Conservation (phyloP, 2,329 filamentous ascomycete genomes). For the Pseudopyricularia javanii region DNA sequence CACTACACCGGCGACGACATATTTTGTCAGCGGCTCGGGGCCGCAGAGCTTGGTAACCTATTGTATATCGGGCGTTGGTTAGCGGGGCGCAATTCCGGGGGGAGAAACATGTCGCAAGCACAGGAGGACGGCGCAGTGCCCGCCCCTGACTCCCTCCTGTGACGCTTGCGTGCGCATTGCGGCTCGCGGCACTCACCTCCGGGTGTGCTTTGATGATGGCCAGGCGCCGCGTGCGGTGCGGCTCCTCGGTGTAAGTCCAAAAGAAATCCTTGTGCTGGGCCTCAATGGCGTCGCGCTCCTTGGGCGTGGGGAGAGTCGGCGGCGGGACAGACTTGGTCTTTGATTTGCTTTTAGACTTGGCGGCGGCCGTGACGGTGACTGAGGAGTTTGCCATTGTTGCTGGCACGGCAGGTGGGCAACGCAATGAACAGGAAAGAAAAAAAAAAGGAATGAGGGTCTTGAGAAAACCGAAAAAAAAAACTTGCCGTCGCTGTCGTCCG, state of each 20-base stretch:
- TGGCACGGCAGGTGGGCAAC: not conserved
- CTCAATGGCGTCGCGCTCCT: conserved; percentile 17
- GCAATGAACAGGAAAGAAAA: not conserved
- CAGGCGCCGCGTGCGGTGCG: conserved; percentile 77
- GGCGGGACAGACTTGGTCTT: conserved; percentile 1
- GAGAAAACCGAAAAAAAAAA: not conserved
- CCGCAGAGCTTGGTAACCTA: conserved; percentile 95
- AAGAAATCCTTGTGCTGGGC: conserved; percentile 60
- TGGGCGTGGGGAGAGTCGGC: not conserved
- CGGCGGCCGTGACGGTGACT: conserved; percentile 11
- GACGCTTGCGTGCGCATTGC: not conserved
- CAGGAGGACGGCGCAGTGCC: not conserved
- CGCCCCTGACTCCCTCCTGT: not conserved
- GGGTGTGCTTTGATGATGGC: conserved; percentile 98
- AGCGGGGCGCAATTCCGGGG: too few species aligned
- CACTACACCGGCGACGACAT: conserved; percentile 75
- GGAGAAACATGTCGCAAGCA: too few species aligned
- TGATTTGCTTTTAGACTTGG: conserved; percentile 11
- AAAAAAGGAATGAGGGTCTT: not conserved
- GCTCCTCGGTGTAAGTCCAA: conserved; percentile 98
- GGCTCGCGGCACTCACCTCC: conserved; percentile 50
- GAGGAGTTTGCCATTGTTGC: conserved; percentile 15
- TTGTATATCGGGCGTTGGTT: not conserved
- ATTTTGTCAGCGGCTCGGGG: conserved; percentile 91
- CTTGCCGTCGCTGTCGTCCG: not conserved